Conservation (phyloP, 495 filamentous ascomycete species). For the Penicillium lividum region DNA sequence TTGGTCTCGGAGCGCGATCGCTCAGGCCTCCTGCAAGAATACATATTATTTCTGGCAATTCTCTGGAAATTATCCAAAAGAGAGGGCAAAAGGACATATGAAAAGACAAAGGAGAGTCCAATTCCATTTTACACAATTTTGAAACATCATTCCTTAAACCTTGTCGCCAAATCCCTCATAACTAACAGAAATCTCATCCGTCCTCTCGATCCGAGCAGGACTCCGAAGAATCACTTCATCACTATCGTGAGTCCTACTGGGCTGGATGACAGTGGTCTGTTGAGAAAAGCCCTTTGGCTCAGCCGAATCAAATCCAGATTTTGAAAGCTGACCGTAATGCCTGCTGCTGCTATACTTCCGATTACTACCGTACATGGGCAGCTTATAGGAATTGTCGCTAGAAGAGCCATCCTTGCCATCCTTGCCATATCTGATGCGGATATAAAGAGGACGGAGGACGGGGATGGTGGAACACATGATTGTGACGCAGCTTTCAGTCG, state of each 20-base stretch:
- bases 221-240: constrained; percentile 25
- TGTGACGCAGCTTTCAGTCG: constrained; percentile 29
- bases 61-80: too few species aligned
- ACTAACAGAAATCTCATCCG: constrained; percentile 26
- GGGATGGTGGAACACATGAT: constrained; percentile 34
- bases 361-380: constrained; percentile 25
- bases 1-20: too few species aligned
- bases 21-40: too few species aligned
- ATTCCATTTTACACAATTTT: too few species aligned
- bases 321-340: constrained; percentile 10
- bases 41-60: too few species aligned
- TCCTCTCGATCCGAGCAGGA: constrained; percentile 27
- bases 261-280: constrained; percentile 7
- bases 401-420: constrained; percentile 22
- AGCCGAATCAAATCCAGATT: constrained; percentile 7
- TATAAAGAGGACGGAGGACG: constrained; percentile 30
- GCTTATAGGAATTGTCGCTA: constrained; percentile 23
- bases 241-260: constrained; percentile 14
- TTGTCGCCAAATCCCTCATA: constrained; percentile 21
- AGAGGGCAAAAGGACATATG: too few species aligned
- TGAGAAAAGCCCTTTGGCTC: constrained; percentile 10
- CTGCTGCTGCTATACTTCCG: constrained; percentile 17
- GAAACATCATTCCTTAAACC: not conserved
- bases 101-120: too few species aligned
- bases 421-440: constrained; percentile 26